Evolutionary conservation across 2,329 filamentous ascomycete species (phyloP).

Genomic region (Aaosphaeria pasadenensis): DNA sequence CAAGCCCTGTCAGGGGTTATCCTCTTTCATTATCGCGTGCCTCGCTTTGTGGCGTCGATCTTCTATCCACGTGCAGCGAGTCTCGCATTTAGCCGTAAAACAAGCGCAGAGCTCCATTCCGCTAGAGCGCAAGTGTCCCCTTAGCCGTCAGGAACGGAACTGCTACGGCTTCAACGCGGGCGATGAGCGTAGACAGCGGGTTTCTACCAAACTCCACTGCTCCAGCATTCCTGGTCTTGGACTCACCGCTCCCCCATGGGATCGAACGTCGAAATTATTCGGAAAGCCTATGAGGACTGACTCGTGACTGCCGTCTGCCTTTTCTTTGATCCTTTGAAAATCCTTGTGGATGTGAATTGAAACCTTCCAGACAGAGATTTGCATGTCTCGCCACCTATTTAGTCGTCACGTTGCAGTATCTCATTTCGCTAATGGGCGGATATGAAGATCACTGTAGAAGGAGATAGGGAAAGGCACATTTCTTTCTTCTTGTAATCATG

Average conservation of each 20-base stretch:
- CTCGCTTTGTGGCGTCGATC: constrained; percentile 10
- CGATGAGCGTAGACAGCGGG: constrained; percentile 1
- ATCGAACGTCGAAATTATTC: background rate
- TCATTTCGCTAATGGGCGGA: background rate
- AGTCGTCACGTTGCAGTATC: constrained; percentile 4
- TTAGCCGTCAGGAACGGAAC: background rate
- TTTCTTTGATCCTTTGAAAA: background rate
- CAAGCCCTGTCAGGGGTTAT: too few species aligned
- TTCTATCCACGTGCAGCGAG: constrained; percentile 9
- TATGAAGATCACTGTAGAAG: background rate
- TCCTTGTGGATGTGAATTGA: constrained; percentile 5
- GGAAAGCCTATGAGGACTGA: background rate
- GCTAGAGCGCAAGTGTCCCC: background rate
- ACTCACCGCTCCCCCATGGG: background rate
- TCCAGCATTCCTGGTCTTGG: background rate
- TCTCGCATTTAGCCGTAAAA: constrained; percentile 14
- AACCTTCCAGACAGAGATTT: constrained; percentile 3
- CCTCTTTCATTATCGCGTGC: background rate
- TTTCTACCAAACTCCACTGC: background rate
- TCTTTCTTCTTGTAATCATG: background rate
- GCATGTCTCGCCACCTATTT: constrained; percentile 11
- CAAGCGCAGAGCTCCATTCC: constrained; percentile 2
- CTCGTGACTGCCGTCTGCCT: background rate
- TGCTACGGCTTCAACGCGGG: background rate
- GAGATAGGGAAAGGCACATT: background rate